Base-by-base conservation (phyloP, 2,329 filamentous ascomycete species). In the Cyclaneusma minus region DNA sequence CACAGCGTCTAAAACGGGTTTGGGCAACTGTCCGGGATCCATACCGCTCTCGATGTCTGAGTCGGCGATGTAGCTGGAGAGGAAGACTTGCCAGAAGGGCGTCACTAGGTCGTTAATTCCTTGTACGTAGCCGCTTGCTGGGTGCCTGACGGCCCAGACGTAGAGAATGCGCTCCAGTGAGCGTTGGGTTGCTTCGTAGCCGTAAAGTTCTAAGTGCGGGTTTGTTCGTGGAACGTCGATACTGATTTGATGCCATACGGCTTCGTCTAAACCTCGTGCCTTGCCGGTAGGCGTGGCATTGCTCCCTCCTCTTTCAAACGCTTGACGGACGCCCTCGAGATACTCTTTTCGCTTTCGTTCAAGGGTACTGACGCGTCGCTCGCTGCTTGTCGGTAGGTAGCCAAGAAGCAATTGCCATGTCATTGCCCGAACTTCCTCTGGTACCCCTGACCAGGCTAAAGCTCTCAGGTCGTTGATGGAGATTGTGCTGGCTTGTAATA, bases 221-320 rank as follows among this genome's bases (percentile, higher is more conserved):
- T 93, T 95, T 4, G 89, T 98, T 26, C 89, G 72, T 3, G 89
- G 89, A 13, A 95, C 82, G 47, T 98, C 89, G 44, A 98, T 98
- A 52, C 84, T 94, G 54, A 98, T 95, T 48, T 98, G 89, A 56
- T 98, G 89, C 89, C 89, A 98, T 32, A 98, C 74, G n/a, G 83
- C 79, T 56, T 98, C 89, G 41, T 98, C 91, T 11, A 98, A 56
- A 3, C 85, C 87, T 34, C 68, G 55, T 6, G 58, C 49, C 35
- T 64, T 62, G 9, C 63, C 58, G 4, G 52, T 38, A 1, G 60
- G 38, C 9, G 48, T 36, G 16, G 49, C 42, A 34, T 43, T 50
- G 7, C 41, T 49, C 29, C 81, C 68, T 35, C 64, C 60, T 22
- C 70, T 64, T 35, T 81, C 72, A 42, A 79, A 78, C 1, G 58